Conservation (phyloP, 495 filamentous ascomycete species). For the Hypoxylon crocopeplum region DNA sequence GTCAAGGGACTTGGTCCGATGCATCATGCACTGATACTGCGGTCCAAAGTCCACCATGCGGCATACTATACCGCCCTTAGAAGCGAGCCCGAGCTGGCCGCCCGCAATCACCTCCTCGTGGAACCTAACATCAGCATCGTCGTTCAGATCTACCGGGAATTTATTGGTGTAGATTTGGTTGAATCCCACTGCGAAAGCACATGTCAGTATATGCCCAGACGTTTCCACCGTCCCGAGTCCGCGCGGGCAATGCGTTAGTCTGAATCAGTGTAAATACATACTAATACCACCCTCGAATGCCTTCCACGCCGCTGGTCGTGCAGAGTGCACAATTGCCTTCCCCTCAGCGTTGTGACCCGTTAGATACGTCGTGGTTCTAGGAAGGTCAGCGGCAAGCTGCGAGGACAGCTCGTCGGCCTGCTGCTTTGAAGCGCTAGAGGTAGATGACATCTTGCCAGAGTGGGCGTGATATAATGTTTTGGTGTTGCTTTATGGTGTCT, state of each 20-base stretch:
- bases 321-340: slow-evolving; percentile 45
- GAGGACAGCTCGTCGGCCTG: slow-evolving; percentile 1
- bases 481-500: background rate
- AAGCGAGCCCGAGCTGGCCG: slow-evolving; percentile 54
- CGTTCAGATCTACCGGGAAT: slow-evolving; percentile 61
- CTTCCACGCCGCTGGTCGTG: slow-evolving; percentile 36
- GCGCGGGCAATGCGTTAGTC: no score
- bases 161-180: slow-evolving; percentile 57
- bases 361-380: slow-evolving; percentile 44
- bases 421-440: slow-evolving; percentile 1
- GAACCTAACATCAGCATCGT: slow-evolving; percentile 57
- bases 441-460: slow-evolving; percentile 20
- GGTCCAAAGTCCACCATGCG: slow-evolving; percentile 69
- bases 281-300: slow-evolving; percentile 27
- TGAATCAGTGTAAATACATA: slow-evolving; percentile 10
- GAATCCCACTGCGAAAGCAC: no score
- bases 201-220: no score
- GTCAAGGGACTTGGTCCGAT: slow-evolving; percentile 75
- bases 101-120: slow-evolving; percentile 42
- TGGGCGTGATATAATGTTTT: no score
- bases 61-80: slow-evolving; percentile 60
- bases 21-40: slow-evolving; percentile 63
- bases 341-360: slow-evolving; percentile 49
- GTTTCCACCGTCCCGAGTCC: no score
- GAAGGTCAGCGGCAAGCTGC: slow-evolving; percentile 42